phyloP scores from a whole-genome alignment of 2,329 filamentous ascomycete genomes.

The Falciphora oryzae region DNA sequence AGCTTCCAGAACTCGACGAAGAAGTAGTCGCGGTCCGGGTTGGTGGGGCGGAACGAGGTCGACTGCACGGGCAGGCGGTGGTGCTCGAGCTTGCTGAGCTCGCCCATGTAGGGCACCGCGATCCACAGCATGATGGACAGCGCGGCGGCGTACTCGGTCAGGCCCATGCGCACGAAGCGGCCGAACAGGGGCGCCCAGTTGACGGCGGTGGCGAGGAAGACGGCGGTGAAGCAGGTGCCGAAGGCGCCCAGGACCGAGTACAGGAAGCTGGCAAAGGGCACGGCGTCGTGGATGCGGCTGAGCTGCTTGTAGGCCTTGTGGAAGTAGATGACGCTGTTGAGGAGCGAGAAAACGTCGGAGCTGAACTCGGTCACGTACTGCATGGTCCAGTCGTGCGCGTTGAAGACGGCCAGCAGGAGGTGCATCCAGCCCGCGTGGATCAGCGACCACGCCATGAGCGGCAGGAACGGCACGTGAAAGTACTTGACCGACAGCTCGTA shows the following conservation, averaged over 20 bases:
- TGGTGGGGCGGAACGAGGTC: conserved; percentile 47
- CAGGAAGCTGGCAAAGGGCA: conserved; percentile 57
- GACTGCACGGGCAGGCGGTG: conserved; percentile 50
- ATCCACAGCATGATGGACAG: conserved; percentile 63
- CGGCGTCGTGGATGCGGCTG: conserved; percentile 48
- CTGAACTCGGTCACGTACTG: conserved; percentile 62
- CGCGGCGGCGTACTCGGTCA: conserved; percentile 59
- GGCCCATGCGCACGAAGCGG: conserved; percentile 52
- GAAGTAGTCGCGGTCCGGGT: conserved; percentile 47
- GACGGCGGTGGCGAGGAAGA: conserved; percentile 55
- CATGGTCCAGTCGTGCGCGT: conserved; percentile 67
- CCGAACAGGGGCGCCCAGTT: conserved; percentile 58
- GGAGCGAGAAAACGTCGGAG: conserved; percentile 59
- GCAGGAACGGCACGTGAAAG: conserved; percentile 56
- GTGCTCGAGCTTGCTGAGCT: conserved; percentile 53
- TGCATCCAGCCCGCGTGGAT: conserved; percentile 63
- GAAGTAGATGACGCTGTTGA: conserved; percentile 65
- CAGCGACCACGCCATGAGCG: conserved; percentile 62
- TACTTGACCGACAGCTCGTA: conserved; percentile 50
- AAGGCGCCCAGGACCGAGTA: conserved; percentile 59
- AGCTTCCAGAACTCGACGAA: conserved; percentile 60
- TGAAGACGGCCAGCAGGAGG: conserved; percentile 57
- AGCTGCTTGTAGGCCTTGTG: conserved; percentile 62
- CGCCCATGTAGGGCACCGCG: conserved; percentile 54
- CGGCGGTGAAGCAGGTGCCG: conserved; percentile 57